Base-by-base conservation (phyloP, 2,329 filamentous ascomycete genomes). In the Phialophora tarda region DNA sequence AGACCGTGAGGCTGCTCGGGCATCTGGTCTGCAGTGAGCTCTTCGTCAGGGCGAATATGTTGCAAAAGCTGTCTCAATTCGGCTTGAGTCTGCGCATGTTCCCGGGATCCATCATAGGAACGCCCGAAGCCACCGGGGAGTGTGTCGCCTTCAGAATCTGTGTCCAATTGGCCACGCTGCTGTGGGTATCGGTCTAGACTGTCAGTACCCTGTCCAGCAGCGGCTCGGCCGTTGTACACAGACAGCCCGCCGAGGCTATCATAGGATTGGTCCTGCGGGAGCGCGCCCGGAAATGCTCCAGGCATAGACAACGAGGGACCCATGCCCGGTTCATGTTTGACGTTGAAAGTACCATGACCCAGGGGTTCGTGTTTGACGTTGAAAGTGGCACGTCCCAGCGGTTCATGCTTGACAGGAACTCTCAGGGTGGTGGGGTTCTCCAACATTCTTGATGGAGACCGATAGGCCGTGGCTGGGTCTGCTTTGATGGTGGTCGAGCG, bases 41-140 rank as follows among this genome's bases (percentile, higher is more conserved):
- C 87, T 73, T 87, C 84, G 72, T 93, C 91, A 0, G 90, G 89
- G 24, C 88, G 84, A 69, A 93, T 93, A 67, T 91, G 92, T 53
- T 88, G 83, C 11, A 94, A 79, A 4, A 94, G 78, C 28, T 88
- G 83, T 69, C 90, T 85, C 63, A 94, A 85, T 72, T 93, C 89
- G 65, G 90, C 84, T n/a, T 84, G 78, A 2, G 83, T 85, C 63
- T 85, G 82, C 30, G 78, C 80, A 2, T 82, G 81, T 72, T 87
- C 84, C 53, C 68, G 55, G 59, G 51, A 38, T 28, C 57, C 32
- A 21, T 47, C 41, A 12, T 28, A 26, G 7, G 51, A 11, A 34
- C 32, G 54, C 41, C 26, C 48, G 50, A 61, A 48, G 10, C 14
- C 59, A 24, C 3, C 53, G 24, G 24, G 51, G 48, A 30, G 48